Base-by-base conservation (phyloP, 108 stramenopile genomes). In the Conticribra weissflogii region DNA sequence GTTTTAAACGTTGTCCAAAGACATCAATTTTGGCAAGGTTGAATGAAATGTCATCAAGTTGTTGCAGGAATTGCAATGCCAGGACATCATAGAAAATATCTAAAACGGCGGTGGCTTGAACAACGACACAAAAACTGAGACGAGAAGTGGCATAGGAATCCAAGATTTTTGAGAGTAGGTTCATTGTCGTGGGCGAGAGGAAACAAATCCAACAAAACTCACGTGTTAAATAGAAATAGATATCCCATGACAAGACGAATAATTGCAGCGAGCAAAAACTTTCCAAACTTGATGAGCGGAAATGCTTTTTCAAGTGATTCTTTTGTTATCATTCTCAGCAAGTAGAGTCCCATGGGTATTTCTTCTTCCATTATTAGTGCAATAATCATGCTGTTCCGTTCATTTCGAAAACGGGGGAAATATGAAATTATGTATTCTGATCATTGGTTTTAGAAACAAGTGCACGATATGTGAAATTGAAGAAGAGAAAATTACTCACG, bases 331-430 rank as follows among this genome's bases (percentile, higher is more conserved):
- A 51, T 58, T 29, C 41, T 45, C 18, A 74, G 50, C 53, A 74
- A 48, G 28, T 53, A 59, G 12, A 65, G 21, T 16, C 64, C 29
- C 0, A 45, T 59, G 1, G 73, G 73, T 18, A 74, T 74, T 32
- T 74, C 73, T 46, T 74, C 73, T 48, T 74, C 73, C 73, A 74
- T 74, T 2, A 66, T 12, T 0, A 74, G 45, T 0, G 51, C 73
- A 48, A 64, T 19, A 4, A 64, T 28, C 0, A 48, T 41, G n/a
- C n/a, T n/a, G n/a, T n/a, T n/a, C n/a, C n/a, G n/a, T n/a, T n/a
- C n/a, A n/a, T n/a, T n/a, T n/a, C n/a, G n/a, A n/a, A n/a, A n/a
- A n/a, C n/a, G n/a, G n/a, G n/a, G n/a, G n/a, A n/a, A n/a, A n/a
- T n/a, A n/a, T n/a, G n/a, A n/a, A n/a, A n/a, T n/a, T n/a, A n/a